Percentiles rank a stretch among this genome's conserved stretches.
Evolutionary conservation across 192 early-diverging fungal species (phyloP).

Genomic region (Chytriomyces sp.): DNA sequence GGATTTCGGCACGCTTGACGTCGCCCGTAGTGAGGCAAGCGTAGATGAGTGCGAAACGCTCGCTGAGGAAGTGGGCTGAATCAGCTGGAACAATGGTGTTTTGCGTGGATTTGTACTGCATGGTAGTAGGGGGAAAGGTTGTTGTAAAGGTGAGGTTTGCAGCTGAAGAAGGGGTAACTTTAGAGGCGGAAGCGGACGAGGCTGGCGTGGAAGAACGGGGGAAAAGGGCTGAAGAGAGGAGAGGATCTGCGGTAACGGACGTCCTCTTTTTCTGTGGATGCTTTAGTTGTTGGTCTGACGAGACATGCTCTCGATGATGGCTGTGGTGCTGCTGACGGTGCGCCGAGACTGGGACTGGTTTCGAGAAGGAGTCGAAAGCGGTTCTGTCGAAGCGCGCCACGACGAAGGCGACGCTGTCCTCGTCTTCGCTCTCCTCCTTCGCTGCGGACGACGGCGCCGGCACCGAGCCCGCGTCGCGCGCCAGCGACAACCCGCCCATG

Average conservation of each 20-base stretch:
- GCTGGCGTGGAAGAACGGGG: not conserved
- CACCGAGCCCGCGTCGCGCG: too few relatives aligned
- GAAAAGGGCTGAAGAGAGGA: not conserved
- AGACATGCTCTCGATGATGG: not conserved
- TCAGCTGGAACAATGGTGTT: constrained; percentile 4
- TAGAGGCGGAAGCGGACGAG: not conserved
- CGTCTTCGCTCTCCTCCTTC: too few relatives aligned
- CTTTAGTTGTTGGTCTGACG: not conserved
- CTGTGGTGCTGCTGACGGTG: not conserved
- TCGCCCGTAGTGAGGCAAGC: constrained; percentile 77
- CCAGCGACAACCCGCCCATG: too few relatives aligned
- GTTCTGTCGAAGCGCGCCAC: too few relatives aligned
- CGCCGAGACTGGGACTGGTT: too few relatives aligned
- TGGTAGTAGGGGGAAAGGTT: too few relatives aligned
- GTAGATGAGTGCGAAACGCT: constrained; percentile 38
- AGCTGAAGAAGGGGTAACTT: not conserved
- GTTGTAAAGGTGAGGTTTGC: not conserved
- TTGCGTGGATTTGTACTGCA: not conserved
- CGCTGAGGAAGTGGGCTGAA: constrained; percentile 11
- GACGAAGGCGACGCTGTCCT: too few relatives aligned
- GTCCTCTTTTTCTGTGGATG: not conserved
- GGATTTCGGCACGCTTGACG: constrained; percentile 71
- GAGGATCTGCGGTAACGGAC: not conserved
- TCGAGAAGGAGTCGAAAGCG: too few relatives aligned
- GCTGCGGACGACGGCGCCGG: too few relatives aligned